Evolutionary conservation across 78 protist species (phyloP).

Genomic region (Dictyostelium intermedium): DNA sequence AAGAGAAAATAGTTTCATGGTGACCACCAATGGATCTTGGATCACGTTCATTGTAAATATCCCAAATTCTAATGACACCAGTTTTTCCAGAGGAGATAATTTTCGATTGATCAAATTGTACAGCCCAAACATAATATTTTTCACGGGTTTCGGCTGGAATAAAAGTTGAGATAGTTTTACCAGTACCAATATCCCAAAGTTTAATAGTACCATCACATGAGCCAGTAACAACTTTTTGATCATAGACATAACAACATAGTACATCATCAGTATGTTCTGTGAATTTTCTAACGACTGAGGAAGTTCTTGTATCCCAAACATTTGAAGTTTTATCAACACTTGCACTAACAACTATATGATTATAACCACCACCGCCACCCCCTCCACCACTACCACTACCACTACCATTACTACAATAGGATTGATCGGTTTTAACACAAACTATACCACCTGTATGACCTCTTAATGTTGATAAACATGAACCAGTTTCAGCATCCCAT

Average conservation of each 20-base stretch:
- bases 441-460: conserved; percentile 45
- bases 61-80: conserved; percentile 65
- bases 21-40: conserved; percentile 58
- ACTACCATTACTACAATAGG: too few species aligned
- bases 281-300: conserved; percentile 13
- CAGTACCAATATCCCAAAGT: conserved; percentile 65
- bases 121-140: conserved; percentile 36
- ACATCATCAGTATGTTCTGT: conserved; percentile 35
- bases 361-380: neutral
- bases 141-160: conserved; percentile 24
- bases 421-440: conserved; percentile 2
- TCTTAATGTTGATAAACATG: neutral
- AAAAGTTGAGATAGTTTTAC: neutral
- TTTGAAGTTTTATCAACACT: conserved; percentile 11
- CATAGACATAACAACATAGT: conserved; percentile 22
- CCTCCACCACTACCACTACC: too few species aligned
- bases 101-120: conserved; percentile 62
- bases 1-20: conserved; percentile 49
- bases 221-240: conserved; percentile 31
- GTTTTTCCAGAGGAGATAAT: conserved; percentile 38
- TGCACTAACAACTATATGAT: conserved; percentile 9
- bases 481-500: conserved; percentile 55
- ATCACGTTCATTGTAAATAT: conserved; percentile 5
- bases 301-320: conserved; percentile 70
- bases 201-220: conserved; percentile 53